Percentiles rank a stretch among this genome's conserved stretches.
phyloP scores from a whole-genome alignment of 768 basidiomycete species.

The Leucocoprinus leucothites region DNA sequence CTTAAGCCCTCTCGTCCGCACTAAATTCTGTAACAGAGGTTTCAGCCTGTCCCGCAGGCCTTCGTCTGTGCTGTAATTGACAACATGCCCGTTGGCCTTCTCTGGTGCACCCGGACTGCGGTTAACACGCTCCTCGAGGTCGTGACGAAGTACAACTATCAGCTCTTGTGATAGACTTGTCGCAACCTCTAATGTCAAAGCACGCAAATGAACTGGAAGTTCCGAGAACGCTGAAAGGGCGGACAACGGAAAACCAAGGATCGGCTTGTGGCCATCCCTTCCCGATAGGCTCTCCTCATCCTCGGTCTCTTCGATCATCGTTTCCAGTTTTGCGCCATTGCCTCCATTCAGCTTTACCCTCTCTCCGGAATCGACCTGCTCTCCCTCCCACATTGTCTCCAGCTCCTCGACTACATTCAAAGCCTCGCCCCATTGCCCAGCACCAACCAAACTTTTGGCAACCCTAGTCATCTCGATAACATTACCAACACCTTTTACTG shows the following conservation, averaged over 20 bases:
- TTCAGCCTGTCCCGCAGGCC: conserved; percentile 60
- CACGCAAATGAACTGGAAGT: conserved; percentile 70
- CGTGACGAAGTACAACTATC: conserved; percentile 63
- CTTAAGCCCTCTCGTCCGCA: conserved; percentile 67
- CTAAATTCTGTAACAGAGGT: conserved; percentile 75
- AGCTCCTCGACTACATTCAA: conserved; percentile 71
- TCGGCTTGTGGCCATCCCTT: conserved; percentile 15
- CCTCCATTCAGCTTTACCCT: not conserved
- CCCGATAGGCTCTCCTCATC: not conserved
- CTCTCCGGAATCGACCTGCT: not conserved
- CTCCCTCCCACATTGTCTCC: conserved; percentile 51
- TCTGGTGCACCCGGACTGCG: conserved; percentile 13
- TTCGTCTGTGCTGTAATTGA: conserved; percentile 25
- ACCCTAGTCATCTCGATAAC: conserved; percentile 78
- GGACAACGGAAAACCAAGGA: conserved; percentile 55
- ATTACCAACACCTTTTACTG: conserved; percentile 60
- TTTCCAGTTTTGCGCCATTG: conserved; percentile 9
- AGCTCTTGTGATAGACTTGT: conserved; percentile 75
- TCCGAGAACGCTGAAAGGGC: conserved; percentile 70
- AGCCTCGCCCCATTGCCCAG: conserved; percentile 88
- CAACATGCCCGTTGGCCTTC: conserved; percentile 1
- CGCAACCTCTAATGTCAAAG: conserved; percentile 72
- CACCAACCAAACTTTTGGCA: conserved; percentile 69
- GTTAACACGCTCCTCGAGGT: conserved; percentile 50
- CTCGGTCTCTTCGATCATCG: conserved; percentile 4